Base-by-base conservation (phyloP, 768 basidiomycete species). In the Hygrophoropsis aurantiaca region DNA sequence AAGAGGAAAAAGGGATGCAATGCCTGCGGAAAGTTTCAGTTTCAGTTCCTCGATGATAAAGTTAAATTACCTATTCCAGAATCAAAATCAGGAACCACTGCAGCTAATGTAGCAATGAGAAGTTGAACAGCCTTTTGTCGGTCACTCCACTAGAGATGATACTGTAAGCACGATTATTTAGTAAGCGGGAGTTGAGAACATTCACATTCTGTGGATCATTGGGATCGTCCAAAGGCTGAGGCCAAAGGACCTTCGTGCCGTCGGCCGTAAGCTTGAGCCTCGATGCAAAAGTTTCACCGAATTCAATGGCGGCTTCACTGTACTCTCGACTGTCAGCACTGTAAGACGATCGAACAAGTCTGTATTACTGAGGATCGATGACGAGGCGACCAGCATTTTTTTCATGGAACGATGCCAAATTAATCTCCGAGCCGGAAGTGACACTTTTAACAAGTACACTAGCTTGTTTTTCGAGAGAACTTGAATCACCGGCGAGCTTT, bases 61-160 rank as follows among this genome's bases (percentile, higher is more conserved):
- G 6, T 30, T 13, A 30, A 30, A 6, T 53, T 21, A 79, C 84
- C 84, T 42, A 84, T 80, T 1, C 77, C 81, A 9, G 81, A 84
- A 54, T 80, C 75, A 48, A 86, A 86, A 49, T 86, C 84, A 2
- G 84, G 85, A 3, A 85, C 74, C 43, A 82, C 77, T 0, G 83
- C 77, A 10, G 84, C 82, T 13, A 85, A 61, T 0, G 82, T 84
- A 44, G 85, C 70, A 39, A 85, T 78, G 32, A 81, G 49, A 2
- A 87, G 67, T 53, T 82, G 80, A 1, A 81, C 43, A 46, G 71
- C 70, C 65, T 85, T 86, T 30, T 72, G 73, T 20, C 70, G 54
- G 40, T 68, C 63, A 16, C 73, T 70, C 84, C 84, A 85, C 27
- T 48, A 10, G 20, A 8, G 27, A 46, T 16, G 16, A n/a, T 15